Base-by-base conservation (phyloP, 176 grass and related monocot genomes). In the Pontederia paniculata region DNA sequence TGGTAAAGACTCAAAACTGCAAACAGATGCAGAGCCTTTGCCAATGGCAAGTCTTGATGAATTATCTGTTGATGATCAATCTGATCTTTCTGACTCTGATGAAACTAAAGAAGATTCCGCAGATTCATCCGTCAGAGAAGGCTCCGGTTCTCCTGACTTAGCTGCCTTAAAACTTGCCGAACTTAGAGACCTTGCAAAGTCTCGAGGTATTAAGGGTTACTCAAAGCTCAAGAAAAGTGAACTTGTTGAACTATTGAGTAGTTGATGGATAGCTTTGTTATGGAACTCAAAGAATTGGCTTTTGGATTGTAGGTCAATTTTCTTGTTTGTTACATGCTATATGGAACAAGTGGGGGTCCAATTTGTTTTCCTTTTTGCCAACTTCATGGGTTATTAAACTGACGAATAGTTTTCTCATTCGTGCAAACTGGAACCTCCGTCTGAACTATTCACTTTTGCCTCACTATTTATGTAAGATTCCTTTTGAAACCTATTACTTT, bases 181-280 rank as follows among this genome's bases (percentile, higher is more conserved):
- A 60, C 69, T 88, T 20, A 77, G 80, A 48, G 83, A 84, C 13
- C 75, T 88, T 54, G 86, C 74, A 9, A 90, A 88, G 25, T 83
- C 83, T 60, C 63, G 72, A 23, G 91, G 83, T 42, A 57, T 88
- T 31, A 79, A 71, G 53, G 86, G 74, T 5, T 98, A 91, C 62
- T 82, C 80, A 14, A 98, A 98, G 72, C 74, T 84, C 74, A 88
- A 79, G 64, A 90, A 98, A 73, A 71, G 57, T 19, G 77, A 82
- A 4, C 15, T 91, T 52, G 42, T 91, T 25, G 83, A 84, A 52
- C 56, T 76, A 25, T 42, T 98, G 65, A 82, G 66, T 45, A 9
- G 19, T 63, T 63, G 60, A 63, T 25, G 60, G 12, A 37, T 37
- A 37, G 28, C 28, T 37, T 37, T 37, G 28, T 37, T 37, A 37